Base-by-base conservation (phyloP, 371 early-diverging fungal genomes). In the Mortierella sp. region DNA sequence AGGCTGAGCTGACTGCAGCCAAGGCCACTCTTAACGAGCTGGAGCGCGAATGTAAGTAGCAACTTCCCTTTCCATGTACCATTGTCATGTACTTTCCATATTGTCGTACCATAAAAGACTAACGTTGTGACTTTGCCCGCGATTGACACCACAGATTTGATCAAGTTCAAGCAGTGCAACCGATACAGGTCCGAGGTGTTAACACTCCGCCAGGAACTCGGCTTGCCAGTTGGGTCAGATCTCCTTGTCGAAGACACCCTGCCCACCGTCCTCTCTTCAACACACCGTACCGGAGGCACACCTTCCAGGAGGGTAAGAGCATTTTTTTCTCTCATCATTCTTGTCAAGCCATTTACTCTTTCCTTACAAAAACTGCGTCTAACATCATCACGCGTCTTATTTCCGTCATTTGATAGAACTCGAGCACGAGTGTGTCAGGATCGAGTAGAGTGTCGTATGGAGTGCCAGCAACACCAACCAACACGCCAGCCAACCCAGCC, bases 161-260 rank as follows among this genome's bases (percentile, higher is more conserved):
- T 90, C 77, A 95, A 93, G 82, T 92, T 92, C 76, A 92, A 90
- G 72, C 96, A 94, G 79, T 93, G 93, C 79, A 93, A 93, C 84
- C 89, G 92, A 60, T 93, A 93, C 84, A 92, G 94, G 73, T 90
- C 91, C 65, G 96, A 96, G 84, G 88, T 96, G 10, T 81, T 95
- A 50, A 91, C 94, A 28, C 88, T 95, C 75, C 93, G 96, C 44
- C 92, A 93, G 78, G 91, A 94, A 72, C 78, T 90, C 50, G 92
- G 94, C 14, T 73, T 92, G 77, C 88, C 94, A 7, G 81, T 88
- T 16, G 93, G 91, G 70, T 81, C 85, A 8, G 94, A 94, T 81
- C 84, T 94, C 60, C 80, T 90, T 7, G 81, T 83, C 26, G 94
- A 94, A 72, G 92, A 92, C 72, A 79, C 45, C 34, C 60, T 84